Conservation (phyloP, 2,329 filamentous ascomycete species). For the Botrytis aclada region DNA sequence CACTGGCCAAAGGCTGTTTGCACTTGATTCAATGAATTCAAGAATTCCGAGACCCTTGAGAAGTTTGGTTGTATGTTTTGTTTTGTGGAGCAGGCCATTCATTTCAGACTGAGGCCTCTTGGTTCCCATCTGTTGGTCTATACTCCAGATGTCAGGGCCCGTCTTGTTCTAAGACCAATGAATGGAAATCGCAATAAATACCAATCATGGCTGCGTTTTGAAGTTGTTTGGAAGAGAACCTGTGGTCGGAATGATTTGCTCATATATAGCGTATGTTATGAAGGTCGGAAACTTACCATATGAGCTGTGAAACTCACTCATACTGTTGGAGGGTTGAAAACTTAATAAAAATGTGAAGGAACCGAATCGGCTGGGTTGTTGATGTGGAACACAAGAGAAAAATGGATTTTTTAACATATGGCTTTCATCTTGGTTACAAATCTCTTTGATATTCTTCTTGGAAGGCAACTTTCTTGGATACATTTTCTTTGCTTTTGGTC, state of each 20-base stretch:
- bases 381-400: not conserved
- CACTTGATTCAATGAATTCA: no score
- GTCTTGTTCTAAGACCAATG: not conserved
- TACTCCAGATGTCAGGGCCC: not conserved
- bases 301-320: not conserved
- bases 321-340: not conserved
- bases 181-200: not conserved
- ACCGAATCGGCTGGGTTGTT: not conserved
- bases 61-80: not conserved
- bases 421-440: not conserved
- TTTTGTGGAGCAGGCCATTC: not conserved
- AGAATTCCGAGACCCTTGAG: no score
- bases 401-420: not conserved
- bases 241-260: accelerated
- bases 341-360: not conserved
- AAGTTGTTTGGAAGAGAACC: not conserved
- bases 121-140: not conserved
- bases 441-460: not conserved
- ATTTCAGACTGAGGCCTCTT: not conserved
- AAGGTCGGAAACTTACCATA: no score
- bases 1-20: no score
- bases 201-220: not conserved
- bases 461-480: not conserved
- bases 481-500: not conserved
- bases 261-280: no score